These are phyloP conservation scores for Colletotrichum tropicale DNA, from an alignment of 2,329 filamentous ascomycete species.

Conservation along the genomic window DNA sequence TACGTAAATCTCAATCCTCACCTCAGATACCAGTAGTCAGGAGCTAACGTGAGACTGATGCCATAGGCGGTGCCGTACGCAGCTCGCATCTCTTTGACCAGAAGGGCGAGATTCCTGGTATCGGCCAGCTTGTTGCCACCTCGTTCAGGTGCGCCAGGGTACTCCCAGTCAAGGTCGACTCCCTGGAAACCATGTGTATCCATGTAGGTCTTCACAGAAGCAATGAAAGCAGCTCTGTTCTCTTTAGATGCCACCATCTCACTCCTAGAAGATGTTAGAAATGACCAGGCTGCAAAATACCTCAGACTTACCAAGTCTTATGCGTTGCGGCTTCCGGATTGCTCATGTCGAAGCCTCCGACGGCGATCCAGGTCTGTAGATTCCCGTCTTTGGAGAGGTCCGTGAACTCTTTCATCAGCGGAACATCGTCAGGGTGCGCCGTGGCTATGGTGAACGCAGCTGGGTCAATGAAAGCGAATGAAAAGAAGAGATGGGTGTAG, in stretches of 20 bases:
- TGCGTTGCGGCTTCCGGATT: background rate
- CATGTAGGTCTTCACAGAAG: background rate
- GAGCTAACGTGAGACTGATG: background rate
- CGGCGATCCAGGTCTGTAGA: background rate
- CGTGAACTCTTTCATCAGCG: constrained; percentile 32
- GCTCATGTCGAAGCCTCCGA: background rate
- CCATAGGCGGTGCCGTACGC: background rate
- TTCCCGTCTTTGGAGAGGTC: background rate
- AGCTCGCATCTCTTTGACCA: background rate
- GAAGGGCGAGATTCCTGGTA: background rate
- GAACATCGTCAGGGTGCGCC: background rate
- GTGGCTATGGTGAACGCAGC: background rate
- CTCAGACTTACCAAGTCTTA: background rate
- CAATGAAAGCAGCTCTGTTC: background rate
- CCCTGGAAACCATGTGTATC: background rate
- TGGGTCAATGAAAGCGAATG: background rate
- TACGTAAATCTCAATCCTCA: background rate
- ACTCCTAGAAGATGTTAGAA: background rate
- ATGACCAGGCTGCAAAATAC: rapidly evolving
- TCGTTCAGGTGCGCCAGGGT: background rate
- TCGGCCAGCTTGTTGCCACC: background rate
- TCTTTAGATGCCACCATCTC: background rate
- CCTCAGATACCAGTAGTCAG: background rate
- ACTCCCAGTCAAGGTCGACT: background rate
- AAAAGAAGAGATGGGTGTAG: background rate